Percentiles rank a stretch among this genome's conserved stretches.
These are phyloP conservation scores for Jaltomata sinuosa DNA, from an alignment of 257 asterid species.

Conservation along the genomic window DNA sequence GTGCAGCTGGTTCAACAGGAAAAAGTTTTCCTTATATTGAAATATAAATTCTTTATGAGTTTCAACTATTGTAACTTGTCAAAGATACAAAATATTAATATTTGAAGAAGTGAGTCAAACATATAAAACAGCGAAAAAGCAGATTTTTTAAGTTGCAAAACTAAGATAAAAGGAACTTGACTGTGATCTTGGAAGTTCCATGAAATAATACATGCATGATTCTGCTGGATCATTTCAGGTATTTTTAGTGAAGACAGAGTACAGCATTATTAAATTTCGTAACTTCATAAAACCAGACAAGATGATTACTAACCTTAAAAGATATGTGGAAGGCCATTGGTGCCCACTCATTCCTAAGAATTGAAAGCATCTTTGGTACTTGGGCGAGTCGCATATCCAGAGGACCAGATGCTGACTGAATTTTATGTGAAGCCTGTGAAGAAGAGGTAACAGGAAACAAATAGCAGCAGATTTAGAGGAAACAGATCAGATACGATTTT, in stretches of 20 bases:
- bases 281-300: neutral
- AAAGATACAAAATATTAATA: neutral
- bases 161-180: neutral
- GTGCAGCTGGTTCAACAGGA: neutral
- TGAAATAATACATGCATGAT: neutral
- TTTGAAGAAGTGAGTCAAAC: neutral
- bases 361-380: conserved; percentile 87
- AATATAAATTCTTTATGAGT: neutral
- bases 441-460: neutral
- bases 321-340: conserved; percentile 85
- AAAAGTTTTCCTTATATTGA: neutral
- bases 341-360: conserved; percentile 83
- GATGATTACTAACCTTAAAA: conserved; percentile 44
- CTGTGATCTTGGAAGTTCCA: neutral
- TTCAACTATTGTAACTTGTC: neutral
- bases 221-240: neutral
- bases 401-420: conserved; percentile 84
- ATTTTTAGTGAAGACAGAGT: neutral
- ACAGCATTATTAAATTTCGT: neutral
- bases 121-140: neutral
- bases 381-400: conserved; percentile 84
- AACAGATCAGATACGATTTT: neutral
- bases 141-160: neutral
- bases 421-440: conserved; percentile 64
- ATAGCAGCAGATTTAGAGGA: neutral